Conservation (phyloP, 768 basidiomycete genomes). For the Rhodosporidiobolus odoratus region DNA sequence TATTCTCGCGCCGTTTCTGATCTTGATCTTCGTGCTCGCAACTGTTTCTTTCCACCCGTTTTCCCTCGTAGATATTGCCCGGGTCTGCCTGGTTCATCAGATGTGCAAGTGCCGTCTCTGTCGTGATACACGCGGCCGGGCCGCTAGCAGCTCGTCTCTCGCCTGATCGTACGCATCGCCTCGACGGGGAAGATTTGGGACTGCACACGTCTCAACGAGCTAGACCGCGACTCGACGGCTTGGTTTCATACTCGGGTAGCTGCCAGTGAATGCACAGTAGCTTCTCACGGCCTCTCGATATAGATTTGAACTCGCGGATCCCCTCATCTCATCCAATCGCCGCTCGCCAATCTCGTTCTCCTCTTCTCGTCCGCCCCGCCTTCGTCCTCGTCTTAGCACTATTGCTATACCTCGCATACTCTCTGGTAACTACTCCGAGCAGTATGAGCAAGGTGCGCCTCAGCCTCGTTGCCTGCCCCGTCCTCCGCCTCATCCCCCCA, state of each 20-base stretch:
- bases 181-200: no score
- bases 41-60: no score
- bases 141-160: no score
- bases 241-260: no score
- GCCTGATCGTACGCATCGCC: no score
- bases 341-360: background rate
- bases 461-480: no score
- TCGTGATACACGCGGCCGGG: no score
- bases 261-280: background rate
- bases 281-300: background rate
- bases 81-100: no score
- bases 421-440: background rate
- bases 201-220: no score
- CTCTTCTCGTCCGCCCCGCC: background rate
- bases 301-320: background rate
- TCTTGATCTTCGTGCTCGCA: background rate
- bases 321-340: background rate
- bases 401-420: background rate
- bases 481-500: background rate
- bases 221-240: no score
- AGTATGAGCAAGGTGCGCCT: slow-evolving; percentile 4
- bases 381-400: background rate
- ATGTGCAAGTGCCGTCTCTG: no score
- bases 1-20: background rate
- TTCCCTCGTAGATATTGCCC: no score